Percentiles rank a stretch among this genome's conserved stretches.
Conservation (phyloP, 1,284 basidiomycete species). For the Wallemia mellicola region DNA sequence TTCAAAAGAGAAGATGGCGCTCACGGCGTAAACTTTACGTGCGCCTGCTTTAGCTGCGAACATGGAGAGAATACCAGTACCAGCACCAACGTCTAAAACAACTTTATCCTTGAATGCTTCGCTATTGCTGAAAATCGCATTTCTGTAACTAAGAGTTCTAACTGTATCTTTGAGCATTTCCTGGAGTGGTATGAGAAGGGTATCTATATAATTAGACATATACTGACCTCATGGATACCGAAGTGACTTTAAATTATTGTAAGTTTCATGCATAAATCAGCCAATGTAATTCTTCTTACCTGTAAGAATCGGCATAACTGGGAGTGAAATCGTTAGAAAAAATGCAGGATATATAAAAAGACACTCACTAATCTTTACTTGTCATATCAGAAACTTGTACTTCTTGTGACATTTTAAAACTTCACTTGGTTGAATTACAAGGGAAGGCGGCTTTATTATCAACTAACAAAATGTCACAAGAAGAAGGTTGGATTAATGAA, state of each 20-base stretch:
- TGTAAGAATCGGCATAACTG: not conserved
- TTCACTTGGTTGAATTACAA: not conserved
- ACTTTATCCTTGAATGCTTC: conserved; percentile 90
- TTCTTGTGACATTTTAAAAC: not conserved
- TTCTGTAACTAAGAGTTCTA: conserved; percentile 78
- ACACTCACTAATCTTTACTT: not conserved
- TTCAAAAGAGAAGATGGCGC: conserved; percentile 11
- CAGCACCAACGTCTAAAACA: conserved; percentile 93
- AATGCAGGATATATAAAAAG: no score
- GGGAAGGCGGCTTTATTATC: not conserved
- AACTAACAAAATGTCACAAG: not conserved
- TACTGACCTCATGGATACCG: not conserved
- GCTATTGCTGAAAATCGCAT: conserved; percentile 76
- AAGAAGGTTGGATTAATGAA: not conserved
- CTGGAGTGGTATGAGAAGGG: conserved; percentile 14
- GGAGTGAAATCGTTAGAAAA: no score
- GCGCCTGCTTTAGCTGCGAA: conserved; percentile 96
- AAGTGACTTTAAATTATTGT: no score
- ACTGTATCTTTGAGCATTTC: conserved; percentile 98
- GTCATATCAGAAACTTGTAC: not conserved
- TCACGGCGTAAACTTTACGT: conserved; percentile 70
- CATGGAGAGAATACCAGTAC: conserved; percentile 95
- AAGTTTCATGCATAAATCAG: no score
- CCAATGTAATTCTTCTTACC: no score
- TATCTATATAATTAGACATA: not conserved